Conservation (phyloP, 1,284 basidiomycete genomes). For the Ganoderma multipileum region DNA sequence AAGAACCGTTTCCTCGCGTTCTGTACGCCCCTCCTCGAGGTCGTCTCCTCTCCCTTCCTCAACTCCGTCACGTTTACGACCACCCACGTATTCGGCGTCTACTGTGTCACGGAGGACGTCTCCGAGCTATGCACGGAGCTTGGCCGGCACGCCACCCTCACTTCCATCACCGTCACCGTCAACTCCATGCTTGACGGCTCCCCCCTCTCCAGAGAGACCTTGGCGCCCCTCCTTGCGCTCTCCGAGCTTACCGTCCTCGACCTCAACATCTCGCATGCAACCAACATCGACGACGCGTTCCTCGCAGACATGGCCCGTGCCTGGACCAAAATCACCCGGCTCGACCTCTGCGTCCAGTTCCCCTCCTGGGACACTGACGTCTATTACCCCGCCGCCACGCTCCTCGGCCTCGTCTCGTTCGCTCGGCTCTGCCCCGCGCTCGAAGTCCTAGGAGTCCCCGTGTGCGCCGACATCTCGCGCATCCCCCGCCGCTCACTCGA, state of each 20-base stretch:
- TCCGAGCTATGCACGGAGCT: neutral
- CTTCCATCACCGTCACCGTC: neutral
- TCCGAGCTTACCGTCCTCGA: neutral
- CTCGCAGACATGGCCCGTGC: constrained; percentile 11
- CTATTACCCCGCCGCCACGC: neutral
- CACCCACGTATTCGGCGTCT: neutral
- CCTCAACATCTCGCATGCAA: neutral
- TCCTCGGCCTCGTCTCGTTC: too few species aligned
- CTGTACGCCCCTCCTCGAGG: neutral
- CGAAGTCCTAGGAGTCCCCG: neutral
- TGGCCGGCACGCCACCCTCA: constrained; percentile 51
- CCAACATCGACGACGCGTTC: constrained; percentile 11
- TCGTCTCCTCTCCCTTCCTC: neutral
- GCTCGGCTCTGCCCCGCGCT: neutral
- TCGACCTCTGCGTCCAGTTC: neutral
- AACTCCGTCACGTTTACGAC: neutral
- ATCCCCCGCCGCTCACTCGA: neutral
- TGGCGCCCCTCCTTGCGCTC: neutral
- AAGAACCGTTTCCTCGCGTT: neutral
- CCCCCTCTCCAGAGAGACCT: neutral
- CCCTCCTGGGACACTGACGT: neutral
- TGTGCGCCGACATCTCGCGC: neutral
- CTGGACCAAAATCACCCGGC: constrained; percentile 3
- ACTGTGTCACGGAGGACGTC: neutral
- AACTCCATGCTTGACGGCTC: neutral